Percentiles rank a stretch among this genome's conserved stretches.
These are phyloP conservation scores for Russula sp. DNA, from an alignment of 768 basidiomycete genomes.

Conservation along the genomic window DNA sequence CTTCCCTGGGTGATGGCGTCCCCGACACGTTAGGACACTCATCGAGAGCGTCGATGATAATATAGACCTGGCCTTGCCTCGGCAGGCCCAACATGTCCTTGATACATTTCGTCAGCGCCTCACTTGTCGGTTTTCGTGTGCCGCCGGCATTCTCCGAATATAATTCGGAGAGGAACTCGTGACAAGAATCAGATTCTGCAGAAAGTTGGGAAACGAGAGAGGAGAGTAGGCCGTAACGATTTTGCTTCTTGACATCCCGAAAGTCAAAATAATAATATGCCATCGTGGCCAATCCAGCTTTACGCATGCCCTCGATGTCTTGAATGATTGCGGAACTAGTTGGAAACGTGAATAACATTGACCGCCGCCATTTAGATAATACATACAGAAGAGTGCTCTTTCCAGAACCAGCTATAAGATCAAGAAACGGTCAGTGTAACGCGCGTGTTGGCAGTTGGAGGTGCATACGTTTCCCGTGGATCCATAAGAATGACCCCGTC, in stretches of 20 bases:
- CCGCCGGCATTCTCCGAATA: not conserved
- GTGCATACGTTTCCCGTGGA: slow-evolving; percentile 1
- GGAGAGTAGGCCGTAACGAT: not conserved
- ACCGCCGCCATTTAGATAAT: not conserved
- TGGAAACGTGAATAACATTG: not conserved
- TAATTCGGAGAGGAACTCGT: not conserved
- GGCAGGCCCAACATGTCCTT: slow-evolving; percentile 2
- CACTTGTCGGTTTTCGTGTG: not conserved
- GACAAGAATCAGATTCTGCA: not conserved
- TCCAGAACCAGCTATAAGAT: not conserved
- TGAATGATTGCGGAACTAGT: slow-evolving; percentile 6
- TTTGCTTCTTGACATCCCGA: slow-evolving; percentile 1
- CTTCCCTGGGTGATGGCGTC: not conserved
- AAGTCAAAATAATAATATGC: slow-evolving; percentile 11
- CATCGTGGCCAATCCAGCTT: not conserved
- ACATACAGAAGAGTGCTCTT: slow-evolving; percentile 9
- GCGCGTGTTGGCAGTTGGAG: no score
- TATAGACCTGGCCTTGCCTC: not conserved
- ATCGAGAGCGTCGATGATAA: slow-evolving; percentile 9
- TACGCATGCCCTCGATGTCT: not conserved
- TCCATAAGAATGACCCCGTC: not conserved
- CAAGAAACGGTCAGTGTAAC: not conserved
- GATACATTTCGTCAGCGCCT: not conserved
- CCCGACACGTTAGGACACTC: slow-evolving; percentile 9
- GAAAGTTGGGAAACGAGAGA: slow-evolving; percentile 5